Conservation (phyloP, 257 asterid species). For the Galeopsis tetrahit region DNA sequence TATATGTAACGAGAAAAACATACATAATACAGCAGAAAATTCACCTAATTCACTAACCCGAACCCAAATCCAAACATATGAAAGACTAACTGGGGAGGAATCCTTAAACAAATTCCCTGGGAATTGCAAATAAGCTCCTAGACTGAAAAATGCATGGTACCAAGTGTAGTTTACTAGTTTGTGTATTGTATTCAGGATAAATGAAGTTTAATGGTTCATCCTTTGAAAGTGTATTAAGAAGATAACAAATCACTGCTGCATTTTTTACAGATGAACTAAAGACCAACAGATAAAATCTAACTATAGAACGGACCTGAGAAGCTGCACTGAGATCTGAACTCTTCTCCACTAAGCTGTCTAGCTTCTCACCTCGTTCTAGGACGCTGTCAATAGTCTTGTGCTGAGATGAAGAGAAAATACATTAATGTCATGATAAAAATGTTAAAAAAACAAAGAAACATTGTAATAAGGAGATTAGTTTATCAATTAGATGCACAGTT, state of each 20-base stretch:
- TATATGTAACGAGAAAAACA: neutral
- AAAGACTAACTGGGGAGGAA: neutral
- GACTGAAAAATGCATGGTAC: constrained; percentile 42
- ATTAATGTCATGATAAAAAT: constrained; percentile 21
- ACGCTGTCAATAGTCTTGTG: constrained; percentile 98
- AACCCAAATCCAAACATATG: constrained; percentile 10
- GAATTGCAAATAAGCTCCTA: neutral
- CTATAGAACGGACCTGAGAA: constrained; percentile 67
- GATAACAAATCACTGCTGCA: constrained; percentile 1
- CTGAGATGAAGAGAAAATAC: constrained; percentile 47
- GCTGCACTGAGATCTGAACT: constrained; percentile 97
- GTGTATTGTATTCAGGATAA: neutral
- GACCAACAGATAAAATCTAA: neutral
- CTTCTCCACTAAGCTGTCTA: constrained; percentile 94
- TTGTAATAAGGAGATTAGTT: neutral
- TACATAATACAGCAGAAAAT: neutral
- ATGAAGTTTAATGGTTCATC: constrained; percentile 5
- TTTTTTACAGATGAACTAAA: neutral
- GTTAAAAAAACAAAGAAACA: constrained; percentile 17
- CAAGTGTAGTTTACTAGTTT: neutral
- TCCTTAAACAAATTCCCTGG: neutral
- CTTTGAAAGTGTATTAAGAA: neutral
- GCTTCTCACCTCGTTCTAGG: constrained; percentile 87
- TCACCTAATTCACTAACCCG: neutral
- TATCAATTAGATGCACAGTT: neutral